These are phyloP conservation scores for Backusella morwellensis DNA, from an alignment of 192 early-diverging fungal species.

Conservation along the genomic window DNA sequence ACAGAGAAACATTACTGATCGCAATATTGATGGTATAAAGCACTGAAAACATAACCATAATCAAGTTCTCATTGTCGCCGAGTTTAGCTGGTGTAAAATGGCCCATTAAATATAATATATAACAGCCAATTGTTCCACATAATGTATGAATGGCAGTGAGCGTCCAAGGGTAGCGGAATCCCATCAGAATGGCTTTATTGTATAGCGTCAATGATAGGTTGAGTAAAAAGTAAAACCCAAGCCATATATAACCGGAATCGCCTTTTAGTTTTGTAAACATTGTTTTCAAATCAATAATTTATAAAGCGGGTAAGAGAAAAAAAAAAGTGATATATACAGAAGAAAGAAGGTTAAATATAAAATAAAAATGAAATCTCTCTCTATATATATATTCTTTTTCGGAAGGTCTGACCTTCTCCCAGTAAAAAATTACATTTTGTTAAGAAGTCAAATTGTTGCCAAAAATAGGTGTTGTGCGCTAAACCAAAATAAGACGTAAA, in stretches of 20 bases:
- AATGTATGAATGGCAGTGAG: slow-evolving; percentile 69
- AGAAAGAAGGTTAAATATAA: neutral
- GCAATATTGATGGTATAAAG: slow-evolving; percentile 79
- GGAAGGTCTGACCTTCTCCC: neutral
- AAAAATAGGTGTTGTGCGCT: neutral
- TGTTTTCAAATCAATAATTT: neutral
- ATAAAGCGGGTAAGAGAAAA: slow-evolving; percentile 8
- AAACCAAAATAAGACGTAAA: neutral
- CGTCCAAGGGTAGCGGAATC: slow-evolving; percentile 69
- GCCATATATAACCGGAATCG: slow-evolving; percentile 34
- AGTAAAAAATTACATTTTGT: neutral
- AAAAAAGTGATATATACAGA: neutral
- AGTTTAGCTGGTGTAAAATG: slow-evolving; percentile 40
- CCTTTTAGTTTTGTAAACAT: neutral
- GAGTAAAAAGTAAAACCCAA: slow-evolving; percentile 55
- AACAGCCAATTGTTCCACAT: slow-evolving; percentile 55
- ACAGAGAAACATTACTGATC: slow-evolving; percentile 63
- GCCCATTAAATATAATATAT: slow-evolving; percentile 27
- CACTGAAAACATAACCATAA: slow-evolving; percentile 61
- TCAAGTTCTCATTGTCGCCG: slow-evolving; percentile 34
- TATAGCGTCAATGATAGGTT: slow-evolving; percentile 66
- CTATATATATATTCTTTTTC: neutral
- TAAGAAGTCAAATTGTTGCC: neutral
- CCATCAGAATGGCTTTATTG: slow-evolving; percentile 59
- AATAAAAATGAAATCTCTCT: neutral